Evolutionary conservation across 495 filamentous ascomycete genomes (phyloP).

Genomic region (Xylaria acuta): DNA sequence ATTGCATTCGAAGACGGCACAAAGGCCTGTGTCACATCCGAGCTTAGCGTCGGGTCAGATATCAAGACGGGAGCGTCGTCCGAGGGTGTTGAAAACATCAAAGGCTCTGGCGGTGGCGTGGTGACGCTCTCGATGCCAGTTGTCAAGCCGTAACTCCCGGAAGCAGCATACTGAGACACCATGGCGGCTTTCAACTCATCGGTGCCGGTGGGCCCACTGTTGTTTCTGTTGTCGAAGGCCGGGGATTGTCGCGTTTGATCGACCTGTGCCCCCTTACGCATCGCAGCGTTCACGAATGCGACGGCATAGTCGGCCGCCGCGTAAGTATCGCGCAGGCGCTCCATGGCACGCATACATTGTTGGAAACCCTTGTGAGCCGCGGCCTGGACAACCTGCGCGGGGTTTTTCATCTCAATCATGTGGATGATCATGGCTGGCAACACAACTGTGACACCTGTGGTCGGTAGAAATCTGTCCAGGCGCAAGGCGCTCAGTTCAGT

Average conservation of each 20-base stretch:
- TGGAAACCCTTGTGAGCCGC: slow-evolving; percentile 77
- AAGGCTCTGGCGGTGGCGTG: slow-evolving; percentile 53
- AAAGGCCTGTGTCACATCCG: slow-evolving; percentile 22
- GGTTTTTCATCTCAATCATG: slow-evolving; percentile 85
- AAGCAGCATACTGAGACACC: slow-evolving; percentile 32
- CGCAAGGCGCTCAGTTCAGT: slow-evolving; percentile 70
- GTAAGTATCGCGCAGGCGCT: slow-evolving; percentile 81
- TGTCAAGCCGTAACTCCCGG: slow-evolving; percentile 9
- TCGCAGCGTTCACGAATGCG: slow-evolving; percentile 83
- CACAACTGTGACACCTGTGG: slow-evolving; percentile 86
- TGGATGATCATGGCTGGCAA: slow-evolving; percentile 92
- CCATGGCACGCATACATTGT: slow-evolving; percentile 85
- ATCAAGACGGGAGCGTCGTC: slow-evolving; percentile 36
- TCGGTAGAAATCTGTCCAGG: slow-evolving; percentile 80
- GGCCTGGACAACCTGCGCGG: slow-evolving; percentile 68
- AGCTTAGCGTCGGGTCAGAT: slow-evolving; percentile 15
- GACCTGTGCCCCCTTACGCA: slow-evolving; percentile 70
- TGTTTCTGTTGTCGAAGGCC: slow-evolving; percentile 29
- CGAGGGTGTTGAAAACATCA: slow-evolving; percentile 40
- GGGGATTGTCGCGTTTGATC: neutral
- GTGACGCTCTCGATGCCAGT: slow-evolving; percentile 36
- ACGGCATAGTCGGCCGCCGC: slow-evolving; percentile 86
- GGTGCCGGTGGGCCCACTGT: slow-evolving; percentile 24
- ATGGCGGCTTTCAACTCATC: slow-evolving; percentile 32
- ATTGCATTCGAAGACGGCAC: slow-evolving; percentile 4